Percentiles rank a stretch among this genome's conserved stretches.
Evolutionary conservation across 306 rosid genomes (phyloP).

Genomic region (Leucaena leucocephala): DNA sequence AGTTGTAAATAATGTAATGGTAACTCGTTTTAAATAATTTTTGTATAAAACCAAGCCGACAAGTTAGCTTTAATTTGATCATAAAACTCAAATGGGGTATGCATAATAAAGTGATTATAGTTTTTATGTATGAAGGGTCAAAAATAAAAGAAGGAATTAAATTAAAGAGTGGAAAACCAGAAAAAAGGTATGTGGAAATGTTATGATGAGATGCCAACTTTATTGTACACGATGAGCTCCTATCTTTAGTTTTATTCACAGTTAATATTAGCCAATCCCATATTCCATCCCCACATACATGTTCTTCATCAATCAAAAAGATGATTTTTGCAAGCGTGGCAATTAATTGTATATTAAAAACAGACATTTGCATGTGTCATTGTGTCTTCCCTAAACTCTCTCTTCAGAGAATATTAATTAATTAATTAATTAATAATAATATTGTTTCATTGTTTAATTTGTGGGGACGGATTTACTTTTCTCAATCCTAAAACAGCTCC

Average conservation of each 20-base stretch:
- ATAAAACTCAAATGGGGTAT: background rate
- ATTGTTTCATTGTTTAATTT: too few relatives aligned
- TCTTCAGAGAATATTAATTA: background rate
- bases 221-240: background rate
- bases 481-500: too few relatives aligned
- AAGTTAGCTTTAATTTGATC: background rate
- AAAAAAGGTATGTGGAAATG: constrained; percentile 13
- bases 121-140: background rate
- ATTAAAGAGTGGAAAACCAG: background rate
- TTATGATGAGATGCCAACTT: constrained; percentile 44
- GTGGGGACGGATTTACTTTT: too few relatives aligned
- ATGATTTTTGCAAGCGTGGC: background rate
- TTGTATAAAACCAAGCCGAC: background rate
- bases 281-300: constrained; percentile 18
- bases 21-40: too few relatives aligned
- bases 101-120: background rate
- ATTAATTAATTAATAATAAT: background rate
- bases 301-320: constrained; percentile 13
- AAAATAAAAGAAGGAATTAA: background rate
- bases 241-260: constrained; percentile 32
- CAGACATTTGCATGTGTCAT: constrained; percentile 17
- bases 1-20: too few relatives aligned
- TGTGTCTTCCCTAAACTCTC: constrained; percentile 17
- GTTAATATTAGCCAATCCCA: constrained; percentile 31
- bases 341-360: background rate